phyloP scores from a whole-genome alignment of 192 early-diverging fungal genomes.

The Phlyctochytrium bullatum region DNA sequence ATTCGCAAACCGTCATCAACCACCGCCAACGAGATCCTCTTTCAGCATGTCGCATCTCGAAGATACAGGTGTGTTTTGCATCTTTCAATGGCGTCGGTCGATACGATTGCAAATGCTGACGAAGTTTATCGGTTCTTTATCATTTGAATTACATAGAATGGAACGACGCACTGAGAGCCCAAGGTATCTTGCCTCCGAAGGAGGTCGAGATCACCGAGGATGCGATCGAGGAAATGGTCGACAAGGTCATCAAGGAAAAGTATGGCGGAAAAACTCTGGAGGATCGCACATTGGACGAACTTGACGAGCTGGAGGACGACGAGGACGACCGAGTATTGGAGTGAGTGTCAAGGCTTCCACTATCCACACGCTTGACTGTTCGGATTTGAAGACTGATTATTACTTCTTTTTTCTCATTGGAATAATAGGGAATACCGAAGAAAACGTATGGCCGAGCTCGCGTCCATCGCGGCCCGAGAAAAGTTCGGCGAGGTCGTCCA shows the following conservation, averaged over 20 bases:
- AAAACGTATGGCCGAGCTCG: conserved; percentile 82
- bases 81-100: too few relatives aligned
- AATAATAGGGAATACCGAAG: conserved; percentile 50
- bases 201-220: conserved; percentile 68
- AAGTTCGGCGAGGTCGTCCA: conserved; percentile 82
- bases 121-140: too few relatives aligned
- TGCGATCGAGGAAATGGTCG: conserved; percentile 70
- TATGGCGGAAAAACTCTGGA: conserved; percentile 59
- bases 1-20: too few relatives aligned
- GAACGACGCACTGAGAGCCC: conserved; percentile 92
- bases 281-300: conserved; percentile 49
- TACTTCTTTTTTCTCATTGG: background rate
- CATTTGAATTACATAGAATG: conserved; percentile 43
- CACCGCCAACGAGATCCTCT: too few relatives aligned
- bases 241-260: conserved; percentile 63
- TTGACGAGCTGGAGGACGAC: conserved; percentile 91
- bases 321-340: conserved; percentile 85
- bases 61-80: background rate
- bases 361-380: background rate
- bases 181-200: conserved; percentile 86
- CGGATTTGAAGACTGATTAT: too few relatives aligned
- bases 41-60: background rate
- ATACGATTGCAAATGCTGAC: too few relatives aligned
- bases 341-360: conserved; percentile 57
- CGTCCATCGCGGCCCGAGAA: conserved; percentile 63